Evolutionary conservation across 176 grass and related monocot species (phyloP), one percentile per base, ranked within the genome.

Genomic region (Oryza australiensis): DNA sequence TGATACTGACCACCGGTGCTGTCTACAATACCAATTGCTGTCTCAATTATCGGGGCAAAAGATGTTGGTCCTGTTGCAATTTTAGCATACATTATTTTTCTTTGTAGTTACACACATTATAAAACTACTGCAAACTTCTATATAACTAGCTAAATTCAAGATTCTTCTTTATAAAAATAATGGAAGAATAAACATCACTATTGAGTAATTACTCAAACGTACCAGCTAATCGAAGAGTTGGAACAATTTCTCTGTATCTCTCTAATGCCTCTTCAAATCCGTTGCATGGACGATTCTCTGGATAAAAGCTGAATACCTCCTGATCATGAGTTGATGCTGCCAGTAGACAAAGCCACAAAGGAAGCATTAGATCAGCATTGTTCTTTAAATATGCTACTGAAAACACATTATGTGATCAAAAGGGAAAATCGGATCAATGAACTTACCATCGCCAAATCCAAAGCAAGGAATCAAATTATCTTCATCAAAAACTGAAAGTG

Each of bases 231-330:
- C 94, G 91, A 87, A 97, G 89, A 79, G 87, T 93, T 66, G 94
- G 94, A 83, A 97, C 94, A 1, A 97, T 78, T 90, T 97, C 94
- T 89, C 65, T 89, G 84, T 97, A 97, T 89, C 91, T 80, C 37
- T 91, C 72, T 60, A 97, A 83, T 0, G 94, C 94, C 81, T 97
- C 94, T 88, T 97, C 94, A 88, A 97, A 97, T 42, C 91, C 94
- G 38, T 97, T 77, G 51, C 94, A 97, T 72, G 94, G 89, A 1
- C 45, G 83, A 69, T 91, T 89, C 70, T 97, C 89, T 80, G 89
- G 84, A 89, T 97, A 97, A 89, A 97, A 97, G 84, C 91, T 97
- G 89, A 97, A 97, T 81, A 91, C 89, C 81, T 97, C 91, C 75
- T 97, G 86, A 83, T 97, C 94, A 94, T 97, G 94, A 65, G 94